phyloP scores from a whole-genome alignment of 1,139 yeast genomes.

The Pneumocystis canis region DNA sequence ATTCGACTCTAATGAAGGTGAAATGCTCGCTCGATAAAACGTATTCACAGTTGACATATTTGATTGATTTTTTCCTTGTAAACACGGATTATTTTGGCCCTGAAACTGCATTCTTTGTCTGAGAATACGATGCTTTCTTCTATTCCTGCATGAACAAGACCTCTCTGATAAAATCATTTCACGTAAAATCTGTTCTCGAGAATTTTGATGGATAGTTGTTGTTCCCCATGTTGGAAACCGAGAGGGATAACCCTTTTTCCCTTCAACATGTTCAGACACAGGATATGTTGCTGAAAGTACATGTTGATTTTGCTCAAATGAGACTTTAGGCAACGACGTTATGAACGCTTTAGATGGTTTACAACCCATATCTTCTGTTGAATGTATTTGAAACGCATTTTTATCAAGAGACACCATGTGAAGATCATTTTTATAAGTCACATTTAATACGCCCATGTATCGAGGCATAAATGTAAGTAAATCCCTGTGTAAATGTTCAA shows the following conservation, averaged over 20 bases:
- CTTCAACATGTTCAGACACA: neutral
- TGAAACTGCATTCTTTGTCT: neutral
- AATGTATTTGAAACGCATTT: neutral
- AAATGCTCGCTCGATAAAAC: neutral
- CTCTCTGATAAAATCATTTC: too few species aligned
- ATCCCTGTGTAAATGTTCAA: conserved; percentile 63
- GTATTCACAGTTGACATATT: neutral
- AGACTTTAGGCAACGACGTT: conserved; percentile 10
- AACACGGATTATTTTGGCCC: neutral
- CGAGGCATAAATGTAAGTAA: conserved; percentile 75
- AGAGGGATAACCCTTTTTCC: neutral
- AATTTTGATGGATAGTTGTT: conserved; percentile 48
- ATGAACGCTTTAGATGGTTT: neutral
- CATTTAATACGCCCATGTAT: conserved; percentile 86
- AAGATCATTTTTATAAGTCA: conserved; percentile 46
- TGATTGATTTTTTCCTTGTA: neutral
- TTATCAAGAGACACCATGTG: neutral
- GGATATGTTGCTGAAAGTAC: conserved; percentile 5
- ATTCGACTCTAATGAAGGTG: neutral
- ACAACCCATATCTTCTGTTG: neutral
- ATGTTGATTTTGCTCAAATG: conserved; percentile 12
- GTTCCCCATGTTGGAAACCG: conserved; percentile 32
- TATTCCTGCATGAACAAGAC: neutral
- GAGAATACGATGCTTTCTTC: neutral
- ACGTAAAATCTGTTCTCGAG: conserved; percentile 54